Percentiles rank a stretch among this genome's conserved stretches.
Conservation (phyloP, 176 grass and related monocot species). For the Oryza glumipatula region DNA sequence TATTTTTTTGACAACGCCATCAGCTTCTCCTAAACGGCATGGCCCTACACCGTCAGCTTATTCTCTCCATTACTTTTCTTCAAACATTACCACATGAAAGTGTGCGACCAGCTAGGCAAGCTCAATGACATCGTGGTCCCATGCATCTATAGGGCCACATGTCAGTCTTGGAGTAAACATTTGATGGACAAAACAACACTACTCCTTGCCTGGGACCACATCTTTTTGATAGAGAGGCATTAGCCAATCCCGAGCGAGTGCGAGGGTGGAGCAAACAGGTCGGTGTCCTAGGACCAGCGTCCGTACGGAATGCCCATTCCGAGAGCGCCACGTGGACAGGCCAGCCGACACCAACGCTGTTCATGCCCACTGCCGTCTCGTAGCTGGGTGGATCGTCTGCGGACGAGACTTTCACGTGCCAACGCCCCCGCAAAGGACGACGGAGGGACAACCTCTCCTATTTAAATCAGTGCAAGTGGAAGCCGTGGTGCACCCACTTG, state of each 20-base stretch:
- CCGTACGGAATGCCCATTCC: conserved; percentile 27
- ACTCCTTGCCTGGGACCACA: neutral
- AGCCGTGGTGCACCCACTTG: neutral
- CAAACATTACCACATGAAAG: neutral
- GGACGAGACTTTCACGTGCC: neutral
- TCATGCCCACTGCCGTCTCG: neutral
- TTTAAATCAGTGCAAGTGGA: neutral
- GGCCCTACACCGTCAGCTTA: neutral
- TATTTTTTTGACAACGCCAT: neutral
- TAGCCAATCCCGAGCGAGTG: conserved; percentile 30
- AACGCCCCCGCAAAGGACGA: neutral
- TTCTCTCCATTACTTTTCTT: neutral
- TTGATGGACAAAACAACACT: fast-evolving
- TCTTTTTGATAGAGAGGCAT: neutral
- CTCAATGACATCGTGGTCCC: neutral
- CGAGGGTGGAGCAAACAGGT: conserved; percentile 50
- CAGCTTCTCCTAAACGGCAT: neutral
- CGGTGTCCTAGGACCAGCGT: conserved; percentile 41
- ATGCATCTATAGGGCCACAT: neutral
- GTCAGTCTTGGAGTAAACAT: neutral
- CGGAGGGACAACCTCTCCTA: neutral
- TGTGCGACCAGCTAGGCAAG: too few species aligned
- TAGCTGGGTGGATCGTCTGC: neutral
- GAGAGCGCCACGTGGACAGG: neutral
- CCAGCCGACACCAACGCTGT: neutral